Evolutionary conservation across 1,284 basidiomycete species (phyloP).

Genomic region (Tremellales sp.): DNA sequence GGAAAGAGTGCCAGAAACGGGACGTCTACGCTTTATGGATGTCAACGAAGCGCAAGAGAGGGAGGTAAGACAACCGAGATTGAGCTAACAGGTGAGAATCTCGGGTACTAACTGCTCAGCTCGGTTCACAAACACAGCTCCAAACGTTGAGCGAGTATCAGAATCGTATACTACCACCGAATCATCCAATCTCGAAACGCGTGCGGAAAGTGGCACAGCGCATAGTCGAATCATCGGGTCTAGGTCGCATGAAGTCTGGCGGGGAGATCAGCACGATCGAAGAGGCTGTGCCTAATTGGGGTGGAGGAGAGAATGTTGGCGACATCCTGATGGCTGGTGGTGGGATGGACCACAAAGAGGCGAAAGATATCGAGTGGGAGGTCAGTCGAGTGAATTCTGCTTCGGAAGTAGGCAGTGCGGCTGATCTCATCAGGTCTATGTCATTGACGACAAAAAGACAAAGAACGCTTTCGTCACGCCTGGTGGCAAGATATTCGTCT

Average conservation of each 20-base stretch:
- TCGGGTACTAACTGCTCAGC: constrained; percentile 10
- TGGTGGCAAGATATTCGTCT: constrained; percentile 75
- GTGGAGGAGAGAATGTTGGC: constrained; percentile 25
- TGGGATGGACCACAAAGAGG: constrained; percentile 19
- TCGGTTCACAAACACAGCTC: constrained; percentile 50
- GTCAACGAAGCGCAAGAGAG: constrained; percentile 61
- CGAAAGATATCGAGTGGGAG: constrained; percentile 51
- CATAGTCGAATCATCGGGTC: constrained; percentile 68
- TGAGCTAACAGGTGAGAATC: background rate
- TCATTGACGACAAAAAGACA: constrained; percentile 68
- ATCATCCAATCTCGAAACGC: constrained; percentile 63
- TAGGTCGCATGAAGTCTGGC: constrained; percentile 58
- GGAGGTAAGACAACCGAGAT: constrained; percentile 32
- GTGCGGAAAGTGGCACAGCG: constrained; percentile 66
- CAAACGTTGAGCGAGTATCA: constrained; percentile 58
- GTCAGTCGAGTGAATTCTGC: constrained; percentile 17
- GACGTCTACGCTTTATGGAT: constrained; percentile 79
- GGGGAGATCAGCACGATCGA: constrained; percentile 38
- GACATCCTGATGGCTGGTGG: constrained; percentile 31
- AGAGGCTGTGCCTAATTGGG: constrained; percentile 25
- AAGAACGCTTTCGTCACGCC: constrained; percentile 79
- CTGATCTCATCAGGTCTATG: constrained; percentile 57
- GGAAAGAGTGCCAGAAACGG: constrained; percentile 75
- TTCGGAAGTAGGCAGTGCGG: background rate
- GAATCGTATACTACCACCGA: constrained; percentile 60